Evolutionary conservation across 192 early-diverging fungal genomes (phyloP).

Genomic region (Gigaspora rosea): DNA sequence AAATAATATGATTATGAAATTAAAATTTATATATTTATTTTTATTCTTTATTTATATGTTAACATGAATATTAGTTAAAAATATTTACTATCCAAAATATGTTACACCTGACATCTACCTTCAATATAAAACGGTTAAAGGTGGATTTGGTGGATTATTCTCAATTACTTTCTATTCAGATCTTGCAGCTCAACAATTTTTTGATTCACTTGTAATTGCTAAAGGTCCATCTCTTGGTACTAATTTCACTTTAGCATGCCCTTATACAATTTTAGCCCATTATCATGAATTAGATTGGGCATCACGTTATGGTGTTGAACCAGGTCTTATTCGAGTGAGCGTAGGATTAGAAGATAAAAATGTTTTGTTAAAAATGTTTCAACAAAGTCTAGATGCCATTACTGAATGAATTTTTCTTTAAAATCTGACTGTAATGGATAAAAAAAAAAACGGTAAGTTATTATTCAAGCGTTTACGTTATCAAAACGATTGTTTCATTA

Average conservation of each 20-base stretch:
- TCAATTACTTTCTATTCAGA: constrained; percentile 72
- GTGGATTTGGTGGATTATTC: constrained; percentile 89
- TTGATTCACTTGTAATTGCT: constrained; percentile 75
- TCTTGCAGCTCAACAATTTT: constrained; percentile 65
- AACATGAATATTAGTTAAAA: constrained; percentile 53
- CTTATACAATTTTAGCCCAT: constrained; percentile 96
- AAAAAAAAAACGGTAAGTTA: no score
- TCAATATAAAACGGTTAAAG: constrained; percentile 57
- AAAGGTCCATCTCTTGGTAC: constrained; percentile 97
- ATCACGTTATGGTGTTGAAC: constrained; percentile 70
- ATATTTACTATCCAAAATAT: constrained; percentile 87
- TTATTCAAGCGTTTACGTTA: no score
- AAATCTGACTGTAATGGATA: no score
- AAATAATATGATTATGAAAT: background rate
- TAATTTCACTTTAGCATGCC: constrained; percentile 93
- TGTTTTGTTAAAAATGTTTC: constrained; percentile 71
- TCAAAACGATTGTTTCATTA: no score
- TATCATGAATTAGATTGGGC: constrained; percentile 96
- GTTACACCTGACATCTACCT: constrained; percentile 68
- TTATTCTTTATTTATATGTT: background rate
- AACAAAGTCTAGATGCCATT: constrained; percentile 67
- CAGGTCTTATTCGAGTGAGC: constrained; percentile 80
- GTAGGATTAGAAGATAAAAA: constrained; percentile 84
- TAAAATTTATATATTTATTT: background rate
- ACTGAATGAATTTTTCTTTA: background rate